Conservation (phyloP, 1,284 basidiomycete species). For the Abortiporus biennis region DNA sequence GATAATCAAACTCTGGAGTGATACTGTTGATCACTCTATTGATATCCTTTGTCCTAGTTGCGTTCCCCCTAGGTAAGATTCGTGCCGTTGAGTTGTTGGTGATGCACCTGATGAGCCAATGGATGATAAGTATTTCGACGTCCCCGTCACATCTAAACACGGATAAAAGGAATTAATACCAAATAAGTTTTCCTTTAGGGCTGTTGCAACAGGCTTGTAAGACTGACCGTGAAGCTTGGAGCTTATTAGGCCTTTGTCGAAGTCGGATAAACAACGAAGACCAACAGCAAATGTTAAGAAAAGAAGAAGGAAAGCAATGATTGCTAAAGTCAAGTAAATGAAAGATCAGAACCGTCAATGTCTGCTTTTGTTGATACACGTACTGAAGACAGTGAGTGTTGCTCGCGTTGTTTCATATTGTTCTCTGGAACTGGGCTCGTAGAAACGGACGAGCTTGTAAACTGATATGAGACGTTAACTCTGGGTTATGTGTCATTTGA, state of each 20-base stretch:
- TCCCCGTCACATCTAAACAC: constrained; percentile 38
- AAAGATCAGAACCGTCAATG: constrained; percentile 3
- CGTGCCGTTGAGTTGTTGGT: constrained; percentile 37
- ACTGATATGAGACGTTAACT: constrained; percentile 32
- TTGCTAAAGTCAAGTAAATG: constrained; percentile 35
- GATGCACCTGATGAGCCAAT: constrained; percentile 32
- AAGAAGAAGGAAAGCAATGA: constrained; percentile 67
- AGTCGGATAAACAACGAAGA: constrained; percentile 72
- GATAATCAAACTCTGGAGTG: no score
- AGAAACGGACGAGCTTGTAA: constrained; percentile 78
- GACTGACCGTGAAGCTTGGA: constrained; percentile 73
- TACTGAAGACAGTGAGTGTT: constrained; percentile 77
- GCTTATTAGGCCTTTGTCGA: constrained; percentile 63
- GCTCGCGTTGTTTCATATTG: constrained; percentile 65
- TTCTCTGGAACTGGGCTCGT: constrained; percentile 44
- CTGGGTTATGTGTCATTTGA: constrained; percentile 3
- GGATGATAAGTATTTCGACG: constrained; percentile 36
- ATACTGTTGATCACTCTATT: constrained; percentile 42
- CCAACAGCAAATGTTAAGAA: constrained; percentile 70
- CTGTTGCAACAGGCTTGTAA: constrained; percentile 26
- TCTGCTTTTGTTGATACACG: constrained; percentile 23
- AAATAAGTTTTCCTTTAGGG: constrained; percentile 21
- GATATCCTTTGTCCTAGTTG: constrained; percentile 40
- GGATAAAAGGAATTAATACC: constrained; percentile 18
- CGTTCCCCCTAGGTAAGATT: constrained; percentile 26